These are phyloP conservation scores for Hypoxylon sp. DNA, from an alignment of 2,329 filamentous ascomycete genomes.

Conservation along the genomic window DNA sequence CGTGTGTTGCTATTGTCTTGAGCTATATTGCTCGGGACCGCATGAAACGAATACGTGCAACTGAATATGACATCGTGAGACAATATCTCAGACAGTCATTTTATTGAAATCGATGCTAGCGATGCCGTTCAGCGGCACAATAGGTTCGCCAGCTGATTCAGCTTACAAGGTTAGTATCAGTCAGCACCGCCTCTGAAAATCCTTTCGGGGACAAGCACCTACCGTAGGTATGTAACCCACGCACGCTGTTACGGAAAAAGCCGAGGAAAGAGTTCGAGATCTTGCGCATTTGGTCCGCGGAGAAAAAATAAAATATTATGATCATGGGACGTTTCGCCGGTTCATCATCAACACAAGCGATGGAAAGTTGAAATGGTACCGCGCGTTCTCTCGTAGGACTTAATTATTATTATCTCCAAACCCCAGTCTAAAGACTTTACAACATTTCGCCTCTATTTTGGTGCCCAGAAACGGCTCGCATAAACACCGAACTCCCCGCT, in stretches of 20 bases:
- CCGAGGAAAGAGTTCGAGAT: background rate
- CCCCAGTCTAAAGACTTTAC: too few species aligned
- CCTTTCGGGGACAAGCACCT: too few species aligned
- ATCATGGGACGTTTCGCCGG: too few species aligned
- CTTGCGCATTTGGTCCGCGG: too few species aligned
- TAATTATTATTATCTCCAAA: too few species aligned
- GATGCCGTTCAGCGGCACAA: constrained; percentile 20
- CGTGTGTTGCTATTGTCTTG: background rate
- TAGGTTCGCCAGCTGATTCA: constrained; percentile 18
- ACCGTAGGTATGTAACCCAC: too few species aligned
- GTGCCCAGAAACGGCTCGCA: constrained; percentile 1
- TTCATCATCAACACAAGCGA: too few species aligned
- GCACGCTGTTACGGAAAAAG: too few species aligned
- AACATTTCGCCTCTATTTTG: too few species aligned
- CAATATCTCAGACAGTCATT: constrained; percentile 11
- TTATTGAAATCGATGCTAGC: constrained; percentile 4
- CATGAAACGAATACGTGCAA: constrained; percentile 10
- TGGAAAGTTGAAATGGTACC: too few species aligned
- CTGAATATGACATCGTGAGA: constrained; percentile 5
- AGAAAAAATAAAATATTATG: too few species aligned
- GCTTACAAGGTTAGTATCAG: constrained; percentile 22
- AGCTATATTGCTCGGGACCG: constrained; percentile 13
- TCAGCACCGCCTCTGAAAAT: constrained; percentile 5
- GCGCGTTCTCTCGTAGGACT: too few species aligned
- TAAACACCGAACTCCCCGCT: constrained; percentile 32